phyloP scores from a whole-genome alignment of 2,329 filamentous ascomycete species.

The Phoma sp. region DNA sequence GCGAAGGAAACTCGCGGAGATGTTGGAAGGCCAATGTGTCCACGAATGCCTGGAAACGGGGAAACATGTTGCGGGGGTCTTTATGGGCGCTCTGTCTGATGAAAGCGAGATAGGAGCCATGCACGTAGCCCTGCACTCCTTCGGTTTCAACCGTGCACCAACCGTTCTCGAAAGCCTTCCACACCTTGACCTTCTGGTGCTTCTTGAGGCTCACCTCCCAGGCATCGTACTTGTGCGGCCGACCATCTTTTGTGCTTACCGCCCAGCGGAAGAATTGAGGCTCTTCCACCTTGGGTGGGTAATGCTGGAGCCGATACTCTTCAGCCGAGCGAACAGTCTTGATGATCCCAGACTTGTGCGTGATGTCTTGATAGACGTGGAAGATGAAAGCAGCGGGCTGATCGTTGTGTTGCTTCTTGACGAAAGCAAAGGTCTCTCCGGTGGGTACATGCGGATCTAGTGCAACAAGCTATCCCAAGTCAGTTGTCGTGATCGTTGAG shows the following conservation, averaged over 20 bases:
- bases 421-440: constrained; percentile 33
- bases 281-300: constrained; percentile 2
- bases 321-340: not conserved
- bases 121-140: constrained; percentile 31
- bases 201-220: constrained; percentile 35
- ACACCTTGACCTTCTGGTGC: constrained; percentile 32
- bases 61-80: constrained; percentile 25
- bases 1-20: constrained; percentile 27
- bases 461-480: constrained; percentile 25
- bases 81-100: constrained; percentile 13
- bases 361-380: constrained; percentile 22
- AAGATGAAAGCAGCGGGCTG: constrained; percentile 25
- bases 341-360: constrained; percentile 16
- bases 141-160: constrained; percentile 31
- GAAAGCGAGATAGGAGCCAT: constrained; percentile 35
- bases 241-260: constrained; percentile 27
- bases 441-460: constrained; percentile 28
- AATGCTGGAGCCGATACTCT: constrained; percentile 3
- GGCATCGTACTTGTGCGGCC: constrained; percentile 27
- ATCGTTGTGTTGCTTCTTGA: constrained; percentile 28
- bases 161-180: constrained; percentile 28
- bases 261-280: constrained; percentile 23
- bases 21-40: constrained; percentile 22
- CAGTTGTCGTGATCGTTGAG: constrained; percentile 1
- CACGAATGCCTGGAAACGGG: constrained; percentile 24